Conservation (phyloP, 768 basidiomycete genomes). For the Auriscalpium microsporum region DNA sequence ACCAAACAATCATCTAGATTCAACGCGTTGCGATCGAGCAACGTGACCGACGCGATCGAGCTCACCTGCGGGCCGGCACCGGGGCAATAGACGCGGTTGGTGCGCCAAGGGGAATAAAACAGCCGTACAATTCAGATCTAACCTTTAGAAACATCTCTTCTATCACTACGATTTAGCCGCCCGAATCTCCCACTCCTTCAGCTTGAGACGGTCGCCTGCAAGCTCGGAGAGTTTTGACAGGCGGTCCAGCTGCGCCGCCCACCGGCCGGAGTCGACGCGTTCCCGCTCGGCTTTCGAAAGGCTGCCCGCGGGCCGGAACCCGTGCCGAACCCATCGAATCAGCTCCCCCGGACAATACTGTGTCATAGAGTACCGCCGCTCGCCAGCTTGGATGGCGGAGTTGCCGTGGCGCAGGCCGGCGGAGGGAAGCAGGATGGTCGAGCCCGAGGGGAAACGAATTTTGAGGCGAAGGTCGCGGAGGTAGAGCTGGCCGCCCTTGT, state of each 20-base stretch:
- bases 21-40: neutral
- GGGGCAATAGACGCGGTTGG: too few species aligned
- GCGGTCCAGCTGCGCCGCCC: neutral
- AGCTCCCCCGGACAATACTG: slow-evolving; percentile 9
- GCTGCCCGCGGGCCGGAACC: neutral
- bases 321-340: slow-evolving; percentile 2
- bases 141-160: too few species aligned
- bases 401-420: slow-evolving; percentile 15
- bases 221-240: neutral
- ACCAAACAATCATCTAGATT: too few species aligned
- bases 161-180: too few species aligned
- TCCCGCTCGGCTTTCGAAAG: neutral
- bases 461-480: slow-evolving; percentile 13
- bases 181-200: too few species aligned
- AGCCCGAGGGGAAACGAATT: slow-evolving; percentile 15
- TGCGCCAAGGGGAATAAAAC: too few species aligned
- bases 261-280: neutral
- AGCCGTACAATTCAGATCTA: too few species aligned
- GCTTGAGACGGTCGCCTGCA: neutral
- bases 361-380: slow-evolving; percentile 4
- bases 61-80: too few species aligned
- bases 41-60: too few species aligned
- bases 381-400: slow-evolving; percentile 3
- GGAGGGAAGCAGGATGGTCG: slow-evolving; percentile 15
- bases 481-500: slow-evolving; percentile 12